These are phyloP conservation scores for Aspergillus fructus DNA, from an alignment of 2,329 filamentous ascomycete genomes.

Conservation along the genomic window DNA sequence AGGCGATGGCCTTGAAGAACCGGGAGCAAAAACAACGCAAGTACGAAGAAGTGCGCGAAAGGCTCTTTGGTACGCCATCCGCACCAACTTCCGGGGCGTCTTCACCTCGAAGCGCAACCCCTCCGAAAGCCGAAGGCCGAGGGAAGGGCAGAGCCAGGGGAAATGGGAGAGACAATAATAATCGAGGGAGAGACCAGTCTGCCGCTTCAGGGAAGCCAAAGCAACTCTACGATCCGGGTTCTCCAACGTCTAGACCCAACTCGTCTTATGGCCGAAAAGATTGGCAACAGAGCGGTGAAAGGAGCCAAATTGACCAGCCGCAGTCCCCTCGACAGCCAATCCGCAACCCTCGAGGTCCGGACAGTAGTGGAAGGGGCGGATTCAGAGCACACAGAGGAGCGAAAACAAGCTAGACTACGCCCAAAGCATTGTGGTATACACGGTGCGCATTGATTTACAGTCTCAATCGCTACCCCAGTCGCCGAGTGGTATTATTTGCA, in stretches of 20 bases:
- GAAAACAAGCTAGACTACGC: conserved; percentile 32
- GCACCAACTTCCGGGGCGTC: conserved; percentile 54
- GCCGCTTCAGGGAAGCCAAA: conserved; percentile 39
- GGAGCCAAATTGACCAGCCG: conserved; percentile 37
- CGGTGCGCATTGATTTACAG: neutral
- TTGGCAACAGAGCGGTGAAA: conserved; percentile 36
- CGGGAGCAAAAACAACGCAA: conserved; percentile 85
- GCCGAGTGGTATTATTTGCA: neutral
- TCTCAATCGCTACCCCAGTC: neutral
- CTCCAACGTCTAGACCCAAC: conserved; percentile 63
- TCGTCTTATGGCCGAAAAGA: conserved; percentile 47
- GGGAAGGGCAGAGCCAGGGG: conserved; percentile 52
- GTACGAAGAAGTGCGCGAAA: conserved; percentile 84
- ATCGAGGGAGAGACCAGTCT: conserved; percentile 42
- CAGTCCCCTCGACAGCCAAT: conserved; percentile 58
- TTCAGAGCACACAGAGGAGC: conserved; percentile 73
- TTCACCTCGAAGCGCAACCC: conserved; percentile 62
- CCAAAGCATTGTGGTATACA: conserved; percentile 2
- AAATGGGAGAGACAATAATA: conserved; percentile 43
- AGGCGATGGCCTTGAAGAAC: conserved; percentile 73
- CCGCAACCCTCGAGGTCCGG: conserved; percentile 74
- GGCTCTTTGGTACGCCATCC: conserved; percentile 70
- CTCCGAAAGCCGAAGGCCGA: conserved; percentile 48
- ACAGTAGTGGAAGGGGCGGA: conserved; percentile 71
- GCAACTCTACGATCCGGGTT: conserved; percentile 77